These are phyloP conservation scores for Penicillium sp. DNA, from an alignment of 2,329 filamentous ascomycete species.

Conservation along the genomic window DNA sequence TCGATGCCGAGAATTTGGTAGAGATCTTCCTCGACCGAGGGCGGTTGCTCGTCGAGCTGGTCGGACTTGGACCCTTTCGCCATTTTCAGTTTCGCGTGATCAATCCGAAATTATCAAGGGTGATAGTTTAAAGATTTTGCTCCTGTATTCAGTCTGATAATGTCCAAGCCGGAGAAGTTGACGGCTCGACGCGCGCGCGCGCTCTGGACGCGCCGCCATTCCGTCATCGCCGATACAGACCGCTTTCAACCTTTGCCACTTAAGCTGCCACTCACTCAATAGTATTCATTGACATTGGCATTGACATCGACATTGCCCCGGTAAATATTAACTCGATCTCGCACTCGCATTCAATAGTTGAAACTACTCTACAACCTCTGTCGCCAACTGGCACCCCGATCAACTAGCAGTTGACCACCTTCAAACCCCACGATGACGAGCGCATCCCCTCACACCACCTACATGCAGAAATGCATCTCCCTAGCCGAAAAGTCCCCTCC, in stretches of 20 bases:
- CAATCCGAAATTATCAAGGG: neutral
- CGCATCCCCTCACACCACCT: constrained; percentile 43
- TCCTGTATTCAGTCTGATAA: neutral
- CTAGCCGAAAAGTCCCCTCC: constrained; percentile 79
- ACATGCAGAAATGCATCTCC: constrained; percentile 74
- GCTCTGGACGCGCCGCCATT: constrained; percentile 29
- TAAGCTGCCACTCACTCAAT: neutral
- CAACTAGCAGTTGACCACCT: neutral
- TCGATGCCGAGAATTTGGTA: constrained; percentile 79
- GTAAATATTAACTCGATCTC: too few species aligned
- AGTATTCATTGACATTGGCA: too few species aligned
- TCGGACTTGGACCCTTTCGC: constrained; percentile 19
- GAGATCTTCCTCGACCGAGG: constrained; percentile 53
- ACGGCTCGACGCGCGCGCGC: constrained; percentile 24
- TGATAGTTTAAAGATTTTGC: neutral
- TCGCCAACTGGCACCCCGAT: neutral
- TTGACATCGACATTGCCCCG: too few species aligned
- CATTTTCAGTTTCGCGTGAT: constrained; percentile 14
- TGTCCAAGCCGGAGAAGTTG: neutral
- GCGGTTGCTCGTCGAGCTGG: constrained; percentile 18
- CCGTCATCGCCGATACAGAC: constrained; percentile 33
- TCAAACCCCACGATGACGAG: constrained; percentile 21
- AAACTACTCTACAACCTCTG: too few species aligned
- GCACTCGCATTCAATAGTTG: too few species aligned
- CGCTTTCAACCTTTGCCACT: constrained; percentile 9